Evolutionary conservation across 1,284 basidiomycete species (phyloP).

Genomic region (Retiboletus fuscus): DNA sequence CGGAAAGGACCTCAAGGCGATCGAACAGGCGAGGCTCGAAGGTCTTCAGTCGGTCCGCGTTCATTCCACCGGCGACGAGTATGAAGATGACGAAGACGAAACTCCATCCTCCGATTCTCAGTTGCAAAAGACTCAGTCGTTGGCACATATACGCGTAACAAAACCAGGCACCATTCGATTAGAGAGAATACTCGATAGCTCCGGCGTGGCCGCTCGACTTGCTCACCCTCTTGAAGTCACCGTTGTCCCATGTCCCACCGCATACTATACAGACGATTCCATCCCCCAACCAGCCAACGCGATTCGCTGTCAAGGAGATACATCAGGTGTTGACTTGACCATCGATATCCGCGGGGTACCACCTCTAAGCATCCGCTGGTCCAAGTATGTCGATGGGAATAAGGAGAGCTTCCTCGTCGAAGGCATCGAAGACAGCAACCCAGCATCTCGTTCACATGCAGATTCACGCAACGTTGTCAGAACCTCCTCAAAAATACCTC

Average conservation of each 20-base stretch:
- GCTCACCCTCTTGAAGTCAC: conserved; percentile 76
- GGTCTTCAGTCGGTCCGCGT: conserved; percentile 61
- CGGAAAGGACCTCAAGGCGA: conserved; percentile 73
- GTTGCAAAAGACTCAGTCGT: conserved; percentile 77
- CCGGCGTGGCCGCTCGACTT: conserved; percentile 72
- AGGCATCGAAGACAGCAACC: conserved; percentile 76
- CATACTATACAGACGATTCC: conserved; percentile 67
- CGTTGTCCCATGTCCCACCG: conserved; percentile 85
- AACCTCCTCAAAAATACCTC: conserved; percentile 53
- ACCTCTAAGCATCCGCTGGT: conserved; percentile 83
- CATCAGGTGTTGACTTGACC: conserved; percentile 69
- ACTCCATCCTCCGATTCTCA: conserved; percentile 45
- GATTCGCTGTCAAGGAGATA: conserved; percentile 79
- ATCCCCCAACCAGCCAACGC: conserved; percentile 56
- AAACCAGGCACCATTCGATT: conserved; percentile 81
- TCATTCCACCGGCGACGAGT: conserved; percentile 69
- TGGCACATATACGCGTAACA: conserved; percentile 78
- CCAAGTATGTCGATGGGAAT: conserved; percentile 71
- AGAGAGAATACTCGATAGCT: conserved; percentile 78
- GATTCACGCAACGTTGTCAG: conserved; percentile 41
- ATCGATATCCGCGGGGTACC: conserved; percentile 84
- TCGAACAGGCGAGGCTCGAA: conserved; percentile 69
- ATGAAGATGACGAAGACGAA: conserved; percentile 64
- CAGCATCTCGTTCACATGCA: conserved; percentile 31
- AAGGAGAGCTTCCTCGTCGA: conserved; percentile 82